Conservation (phyloP, 176 grass and related monocot species). For the Leersia perrieri region DNA sequence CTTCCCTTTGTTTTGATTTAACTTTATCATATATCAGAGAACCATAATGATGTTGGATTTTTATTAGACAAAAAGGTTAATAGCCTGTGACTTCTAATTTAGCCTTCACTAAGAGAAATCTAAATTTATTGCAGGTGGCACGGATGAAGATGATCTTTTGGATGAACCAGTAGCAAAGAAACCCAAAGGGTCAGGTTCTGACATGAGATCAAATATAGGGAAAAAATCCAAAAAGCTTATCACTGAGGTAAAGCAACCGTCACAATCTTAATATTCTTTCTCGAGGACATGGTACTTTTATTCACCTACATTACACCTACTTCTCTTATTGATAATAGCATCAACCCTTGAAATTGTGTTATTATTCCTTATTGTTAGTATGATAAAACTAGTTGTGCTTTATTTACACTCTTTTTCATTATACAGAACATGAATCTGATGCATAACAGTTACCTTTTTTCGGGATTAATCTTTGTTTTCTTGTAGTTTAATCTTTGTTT, state of each 20-base stretch:
- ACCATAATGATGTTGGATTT: neutral
- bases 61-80: neutral
- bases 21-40: neutral
- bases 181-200: conserved; percentile 35
- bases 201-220: conserved; percentile 46
- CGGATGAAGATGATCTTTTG: conserved; percentile 50
- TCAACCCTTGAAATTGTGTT: neutral
- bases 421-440: neutral
- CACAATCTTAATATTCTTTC: neutral
- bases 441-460: neutral
- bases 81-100: neutral
- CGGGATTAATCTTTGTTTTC: neutral
- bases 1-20: neutral
- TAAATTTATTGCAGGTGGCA: conserved; percentile 41
- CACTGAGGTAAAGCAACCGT: conserved; percentile 57
- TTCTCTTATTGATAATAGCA: neutral
- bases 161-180: conserved; percentile 44
- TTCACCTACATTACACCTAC: neutral
- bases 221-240: conserved; percentile 65
- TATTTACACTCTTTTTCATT: neutral
- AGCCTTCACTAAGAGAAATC: conserved; percentile 19
- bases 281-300: neutral
- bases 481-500: neutral
- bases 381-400: neutral
- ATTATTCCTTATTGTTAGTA: neutral